Conservation (phyloP, 2,329 filamentous ascomycete genomes). For the Exophiala sideris region DNA sequence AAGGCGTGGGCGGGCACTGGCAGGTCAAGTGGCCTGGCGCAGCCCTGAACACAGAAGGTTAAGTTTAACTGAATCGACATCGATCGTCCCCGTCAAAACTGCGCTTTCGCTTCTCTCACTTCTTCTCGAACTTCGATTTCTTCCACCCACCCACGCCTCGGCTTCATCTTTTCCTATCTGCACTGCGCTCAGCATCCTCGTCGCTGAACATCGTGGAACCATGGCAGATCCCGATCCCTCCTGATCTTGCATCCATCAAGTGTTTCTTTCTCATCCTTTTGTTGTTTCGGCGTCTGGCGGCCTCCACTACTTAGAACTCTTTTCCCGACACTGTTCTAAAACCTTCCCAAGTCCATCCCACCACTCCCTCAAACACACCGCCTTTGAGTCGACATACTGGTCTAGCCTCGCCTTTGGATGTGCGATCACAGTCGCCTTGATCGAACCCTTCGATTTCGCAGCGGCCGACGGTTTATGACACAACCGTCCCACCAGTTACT, state of each 20-base stretch:
- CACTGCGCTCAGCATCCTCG: conserved; percentile 9
- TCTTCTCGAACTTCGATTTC: conserved; percentile 1
- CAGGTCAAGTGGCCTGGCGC: too few species aligned
- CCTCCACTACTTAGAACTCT: conserved; percentile 10
- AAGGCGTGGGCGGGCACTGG: too few species aligned
- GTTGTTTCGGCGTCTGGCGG: conserved; percentile 18
- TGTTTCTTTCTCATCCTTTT: conserved; percentile 1
- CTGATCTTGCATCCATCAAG: not conserved
- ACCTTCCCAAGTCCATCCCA: conserved; percentile 7
- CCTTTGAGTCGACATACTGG: too few species aligned
- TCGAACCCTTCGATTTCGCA: too few species aligned
- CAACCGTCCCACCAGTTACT: too few species aligned
- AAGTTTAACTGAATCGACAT: not conserved
- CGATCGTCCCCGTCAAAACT: not conserved
- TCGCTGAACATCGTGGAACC: conserved; percentile 4
- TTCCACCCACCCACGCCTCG: conserved; percentile 2
- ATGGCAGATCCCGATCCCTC: conserved; percentile 22
- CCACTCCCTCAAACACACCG: not conserved
- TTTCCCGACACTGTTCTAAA: conserved; percentile 3
- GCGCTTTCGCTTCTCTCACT: not conserved
- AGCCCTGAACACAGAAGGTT: too few species aligned
- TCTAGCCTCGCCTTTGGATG: too few species aligned
- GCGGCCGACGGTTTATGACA: too few species aligned
- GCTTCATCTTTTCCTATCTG: not conserved
- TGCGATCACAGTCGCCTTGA: too few species aligned